Evolutionary conservation across 768 basidiomycete genomes (phyloP).

Genomic region (Hemileccinum impolitum): DNA sequence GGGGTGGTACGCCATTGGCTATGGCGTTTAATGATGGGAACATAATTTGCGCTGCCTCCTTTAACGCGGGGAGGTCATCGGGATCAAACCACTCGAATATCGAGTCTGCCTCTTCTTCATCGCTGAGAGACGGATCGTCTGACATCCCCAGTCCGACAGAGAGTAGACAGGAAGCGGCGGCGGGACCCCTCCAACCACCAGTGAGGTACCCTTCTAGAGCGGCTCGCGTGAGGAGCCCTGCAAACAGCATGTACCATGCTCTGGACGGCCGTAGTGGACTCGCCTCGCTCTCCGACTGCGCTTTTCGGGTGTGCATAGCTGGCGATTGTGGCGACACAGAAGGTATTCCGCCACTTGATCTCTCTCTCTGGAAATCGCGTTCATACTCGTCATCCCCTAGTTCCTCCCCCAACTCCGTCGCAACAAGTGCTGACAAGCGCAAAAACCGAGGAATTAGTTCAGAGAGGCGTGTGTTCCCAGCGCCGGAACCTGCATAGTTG

Average conservation of each 20-base stretch:
- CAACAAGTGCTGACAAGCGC: slow-evolving; percentile 73
- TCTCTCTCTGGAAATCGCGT: slow-evolving; percentile 27
- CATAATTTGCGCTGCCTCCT: slow-evolving; percentile 63
- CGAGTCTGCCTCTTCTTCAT: slow-evolving; percentile 32
- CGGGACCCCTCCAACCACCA: slow-evolving; percentile 73
- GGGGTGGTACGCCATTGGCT: slow-evolving; percentile 24
- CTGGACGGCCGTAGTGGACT: slow-evolving; percentile 63
- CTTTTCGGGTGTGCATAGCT: slow-evolving; percentile 14
- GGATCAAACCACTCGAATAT: slow-evolving; percentile 65
- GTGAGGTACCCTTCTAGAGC: slow-evolving; percentile 82
- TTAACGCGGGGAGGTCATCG: slow-evolving; percentile 68
- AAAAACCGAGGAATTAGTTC: slow-evolving; percentile 71
- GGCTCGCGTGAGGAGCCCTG: slow-evolving; percentile 75
- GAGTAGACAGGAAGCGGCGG: slow-evolving; percentile 67
- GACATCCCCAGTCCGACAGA: slow-evolving; percentile 63
- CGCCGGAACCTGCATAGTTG: slow-evolving; percentile 35
- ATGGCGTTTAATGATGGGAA: slow-evolving; percentile 52
- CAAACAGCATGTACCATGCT: slow-evolving; percentile 80
- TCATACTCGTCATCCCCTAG: slow-evolving; percentile 53
- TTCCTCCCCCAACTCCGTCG: slow-evolving; percentile 73
- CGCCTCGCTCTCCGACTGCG: slow-evolving; percentile 38
- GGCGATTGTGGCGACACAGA: slow-evolving; percentile 13
- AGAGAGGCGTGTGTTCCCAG: slow-evolving; percentile 61
- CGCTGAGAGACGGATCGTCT: slow-evolving; percentile 23
- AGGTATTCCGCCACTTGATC: slow-evolving; percentile 16